Evolutionary conservation across 2,329 filamentous ascomycete genomes (phyloP).

Genomic region (Monilinia fructicola): DNA sequence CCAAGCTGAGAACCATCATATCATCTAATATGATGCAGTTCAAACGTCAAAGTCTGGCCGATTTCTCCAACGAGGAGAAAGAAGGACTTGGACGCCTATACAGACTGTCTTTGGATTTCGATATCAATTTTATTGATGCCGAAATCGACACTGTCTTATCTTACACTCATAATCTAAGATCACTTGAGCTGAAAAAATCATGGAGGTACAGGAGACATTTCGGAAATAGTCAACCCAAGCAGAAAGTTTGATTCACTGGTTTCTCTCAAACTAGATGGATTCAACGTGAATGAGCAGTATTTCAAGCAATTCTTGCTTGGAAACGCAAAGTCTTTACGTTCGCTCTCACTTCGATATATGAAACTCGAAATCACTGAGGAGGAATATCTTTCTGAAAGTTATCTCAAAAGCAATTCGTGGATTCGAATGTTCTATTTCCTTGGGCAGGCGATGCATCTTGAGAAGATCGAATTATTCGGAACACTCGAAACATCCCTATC

Average conservation of each 20-base stretch:
- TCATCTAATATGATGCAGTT: background rate
- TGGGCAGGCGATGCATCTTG: background rate
- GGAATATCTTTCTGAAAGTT: background rate
- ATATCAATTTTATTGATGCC: fast-evolving
- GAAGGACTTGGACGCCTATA: background rate
- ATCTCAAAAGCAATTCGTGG: background rate
- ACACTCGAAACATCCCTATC: background rate
- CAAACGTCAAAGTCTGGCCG: too few relatives aligned
- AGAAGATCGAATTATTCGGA: background rate
- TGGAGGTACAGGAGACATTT: background rate
- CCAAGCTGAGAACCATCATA: background rate
- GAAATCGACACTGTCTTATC: background rate
- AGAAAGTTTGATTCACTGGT: background rate
- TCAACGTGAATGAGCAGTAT: background rate
- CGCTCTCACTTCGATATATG: background rate
- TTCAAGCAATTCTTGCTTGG: background rate
- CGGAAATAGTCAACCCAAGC: background rate
- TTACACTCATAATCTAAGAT: background rate
- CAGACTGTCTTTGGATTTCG: background rate
- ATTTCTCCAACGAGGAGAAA: background rate
- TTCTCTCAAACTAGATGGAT: background rate
- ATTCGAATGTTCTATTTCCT: slow-evolving; percentile 9
- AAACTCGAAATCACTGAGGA: background rate
- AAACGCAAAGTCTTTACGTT: background rate
- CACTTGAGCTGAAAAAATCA: background rate